Conservation (phyloP, 2,329 filamentous ascomycete genomes). For the Alternaria ethzedia region DNA sequence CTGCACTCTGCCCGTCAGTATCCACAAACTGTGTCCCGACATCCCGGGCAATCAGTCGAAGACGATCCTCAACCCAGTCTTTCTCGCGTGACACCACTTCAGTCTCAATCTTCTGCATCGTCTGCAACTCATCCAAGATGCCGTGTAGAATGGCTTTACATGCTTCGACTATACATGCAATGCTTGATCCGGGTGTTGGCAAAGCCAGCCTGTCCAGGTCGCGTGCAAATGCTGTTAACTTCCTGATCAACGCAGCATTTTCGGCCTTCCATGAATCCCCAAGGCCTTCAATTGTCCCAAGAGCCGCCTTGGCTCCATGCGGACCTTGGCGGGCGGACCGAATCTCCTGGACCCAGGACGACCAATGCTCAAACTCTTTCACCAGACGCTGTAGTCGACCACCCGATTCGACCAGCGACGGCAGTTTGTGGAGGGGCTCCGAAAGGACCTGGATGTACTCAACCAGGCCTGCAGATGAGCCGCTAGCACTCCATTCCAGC, state of each 20-base stretch:
- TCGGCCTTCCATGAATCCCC: slow-evolving; percentile 45
- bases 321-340: slow-evolving; percentile 26
- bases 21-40: slow-evolving; percentile 16
- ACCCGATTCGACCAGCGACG: slow-evolving; percentile 38
- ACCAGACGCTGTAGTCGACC: slow-evolving; percentile 42
- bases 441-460: slow-evolving; percentile 47
- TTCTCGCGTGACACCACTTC: slow-evolving; percentile 42
- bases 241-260: slow-evolving; percentile 42
- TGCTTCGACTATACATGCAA: slow-evolving; percentile 35
- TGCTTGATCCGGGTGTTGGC: slow-evolving; percentile 40
- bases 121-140: slow-evolving; percentile 41
- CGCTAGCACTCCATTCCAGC: slow-evolving; percentile 41
- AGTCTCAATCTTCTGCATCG: slow-evolving; percentile 42
- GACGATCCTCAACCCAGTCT: slow-evolving; percentile 44
- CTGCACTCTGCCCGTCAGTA: slow-evolving; percentile 16
- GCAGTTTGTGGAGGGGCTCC: slow-evolving; percentile 45
- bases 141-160: slow-evolving; percentile 40
- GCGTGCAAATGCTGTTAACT: slow-evolving; percentile 38
- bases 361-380: slow-evolving; percentile 43
- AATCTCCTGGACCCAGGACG: slow-evolving; percentile 35
- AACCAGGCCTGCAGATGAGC: slow-evolving; percentile 34
- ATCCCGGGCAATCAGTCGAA: slow-evolving; percentile 36
- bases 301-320: slow-evolving; percentile 6
- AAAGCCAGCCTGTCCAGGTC: slow-evolving; percentile 40
- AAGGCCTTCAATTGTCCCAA: slow-evolving; percentile 36